These are phyloP conservation scores for Trapa bicornis DNA, from an alignment of 345 rosid genomes.

Conservation along the genomic window DNA sequence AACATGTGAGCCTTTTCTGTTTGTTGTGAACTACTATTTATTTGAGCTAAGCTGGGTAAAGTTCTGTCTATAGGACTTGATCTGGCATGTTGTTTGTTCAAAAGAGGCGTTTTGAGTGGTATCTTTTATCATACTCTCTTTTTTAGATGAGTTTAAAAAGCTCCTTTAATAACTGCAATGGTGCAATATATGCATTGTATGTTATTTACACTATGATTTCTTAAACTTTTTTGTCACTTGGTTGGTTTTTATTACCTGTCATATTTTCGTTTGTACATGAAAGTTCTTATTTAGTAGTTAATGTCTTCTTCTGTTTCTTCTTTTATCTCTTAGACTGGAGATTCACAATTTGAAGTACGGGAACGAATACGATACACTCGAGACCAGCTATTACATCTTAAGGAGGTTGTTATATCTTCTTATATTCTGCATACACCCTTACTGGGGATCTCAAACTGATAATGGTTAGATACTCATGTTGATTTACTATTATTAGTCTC, in stretches of 20 bases:
- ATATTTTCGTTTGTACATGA: neutral
- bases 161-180: neutral
- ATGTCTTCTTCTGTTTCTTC: neutral
- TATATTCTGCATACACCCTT: neutral
- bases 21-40: neutral
- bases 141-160: neutral
- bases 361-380: conserved; percentile 53
- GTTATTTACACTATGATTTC: neutral
- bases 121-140: neutral
- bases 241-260: neutral
- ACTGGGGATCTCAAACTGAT: neutral
- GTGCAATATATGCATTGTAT: neutral
- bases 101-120: neutral
- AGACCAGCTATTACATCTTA: conserved; percentile 62
- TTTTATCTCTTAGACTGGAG: conserved; percentile 43
- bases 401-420: conserved; percentile 31
- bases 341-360: conserved; percentile 43
- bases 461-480: neutral
- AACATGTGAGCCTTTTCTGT: conserved; percentile 7
- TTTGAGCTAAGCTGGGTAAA: neutral
- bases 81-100: neutral
- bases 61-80: neutral
- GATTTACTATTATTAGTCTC: neutral
- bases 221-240: neutral
- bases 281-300: neutral